A percentile compares a stretch with the other conserved stretches of the same genome.
phyloP scores from a whole-genome alignment of 2,329 filamentous ascomycete genomes.

The Fusarium sp. region DNA sequence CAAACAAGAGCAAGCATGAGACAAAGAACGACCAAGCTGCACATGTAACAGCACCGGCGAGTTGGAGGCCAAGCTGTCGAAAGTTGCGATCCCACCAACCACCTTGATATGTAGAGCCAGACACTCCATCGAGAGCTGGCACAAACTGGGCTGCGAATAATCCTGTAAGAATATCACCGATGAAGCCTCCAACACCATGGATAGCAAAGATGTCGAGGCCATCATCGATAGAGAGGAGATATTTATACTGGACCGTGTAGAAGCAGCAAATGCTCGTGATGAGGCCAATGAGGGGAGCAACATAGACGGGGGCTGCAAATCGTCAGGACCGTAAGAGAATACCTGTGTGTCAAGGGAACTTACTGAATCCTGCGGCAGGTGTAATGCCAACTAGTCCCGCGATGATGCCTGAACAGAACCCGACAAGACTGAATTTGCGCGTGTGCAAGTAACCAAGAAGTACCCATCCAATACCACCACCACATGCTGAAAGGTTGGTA shows the following conservation, averaged over 20 bases:
- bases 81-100: conserved; percentile 64
- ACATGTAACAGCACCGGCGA: conserved; percentile 67
- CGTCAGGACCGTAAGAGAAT: neutral
- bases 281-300: conserved; percentile 62
- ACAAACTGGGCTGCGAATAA: conserved; percentile 64
- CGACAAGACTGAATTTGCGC: conserved; percentile 45
- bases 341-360: neutral
- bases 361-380: conserved; percentile 63
- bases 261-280: conserved; percentile 61
- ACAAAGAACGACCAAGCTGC: conserved; percentile 66
- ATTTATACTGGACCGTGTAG: conserved; percentile 60
- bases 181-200: conserved; percentile 68
- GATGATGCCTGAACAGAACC: conserved; percentile 62
- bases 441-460: conserved; percentile 62
- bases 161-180: conserved; percentile 67
- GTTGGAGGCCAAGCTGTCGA: conserved; percentile 66
- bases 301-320: conserved; percentile 58
- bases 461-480: conserved; percentile 64
- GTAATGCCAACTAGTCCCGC: conserved; percentile 68
- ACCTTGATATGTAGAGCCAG: conserved; percentile 55
- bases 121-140: conserved; percentile 63
- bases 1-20: conserved; percentile 62
- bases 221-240: conserved; percentile 65
- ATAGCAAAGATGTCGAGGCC: conserved; percentile 70
- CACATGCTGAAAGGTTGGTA: conserved; percentile 67